Conservation (phyloP, 2,329 filamentous ascomycete genomes). For the Calonectria hongkongensis region DNA sequence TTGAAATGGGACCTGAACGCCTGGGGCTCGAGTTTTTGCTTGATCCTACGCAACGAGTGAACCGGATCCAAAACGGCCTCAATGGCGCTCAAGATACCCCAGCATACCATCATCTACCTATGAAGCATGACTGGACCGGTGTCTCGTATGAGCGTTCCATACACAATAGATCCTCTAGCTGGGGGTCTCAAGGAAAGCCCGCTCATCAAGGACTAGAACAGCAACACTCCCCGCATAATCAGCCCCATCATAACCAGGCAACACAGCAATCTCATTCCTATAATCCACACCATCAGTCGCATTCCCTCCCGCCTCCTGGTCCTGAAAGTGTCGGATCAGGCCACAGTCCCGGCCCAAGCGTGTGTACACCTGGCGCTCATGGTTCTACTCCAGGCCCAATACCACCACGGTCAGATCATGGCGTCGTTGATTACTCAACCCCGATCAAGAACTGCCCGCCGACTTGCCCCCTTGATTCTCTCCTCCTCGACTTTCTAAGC, state of each 20-base stretch:
- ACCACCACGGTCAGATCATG: conserved; percentile 47
- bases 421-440: conserved; percentile 50
- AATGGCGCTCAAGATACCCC: conserved; percentile 68
- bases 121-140: conserved; percentile 71
- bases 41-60: conserved; percentile 74
- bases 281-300: conserved; percentile 21
- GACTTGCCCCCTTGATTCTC: conserved; percentile 84
- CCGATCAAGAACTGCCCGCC: conserved; percentile 77
- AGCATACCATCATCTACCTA: conserved; percentile 66
- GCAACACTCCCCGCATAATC: conserved; percentile 42
- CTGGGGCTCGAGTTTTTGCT: conserved; percentile 85
- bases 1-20: conserved; percentile 79
- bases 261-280: conserved; percentile 38
- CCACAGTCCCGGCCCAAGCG: conserved; percentile 46
- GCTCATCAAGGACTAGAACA: conserved; percentile 45
- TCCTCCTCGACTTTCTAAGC: conserved; percentile 87
- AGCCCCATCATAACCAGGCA: conserved; percentile 30
- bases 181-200: conserved; percentile 50
- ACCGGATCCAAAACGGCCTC: conserved; percentile 70
- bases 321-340: conserved; percentile 50
- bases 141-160: conserved; percentile 52
- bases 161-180: conserved; percentile 50
- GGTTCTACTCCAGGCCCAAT: conserved; percentile 39
- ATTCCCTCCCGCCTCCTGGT: conserved; percentile 45
- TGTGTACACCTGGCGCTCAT: conserved; percentile 38